Evolutionary conservation across 2,329 filamentous ascomycete species (phyloP).

Genomic region (Dryadomyces quercivorus): DNA sequence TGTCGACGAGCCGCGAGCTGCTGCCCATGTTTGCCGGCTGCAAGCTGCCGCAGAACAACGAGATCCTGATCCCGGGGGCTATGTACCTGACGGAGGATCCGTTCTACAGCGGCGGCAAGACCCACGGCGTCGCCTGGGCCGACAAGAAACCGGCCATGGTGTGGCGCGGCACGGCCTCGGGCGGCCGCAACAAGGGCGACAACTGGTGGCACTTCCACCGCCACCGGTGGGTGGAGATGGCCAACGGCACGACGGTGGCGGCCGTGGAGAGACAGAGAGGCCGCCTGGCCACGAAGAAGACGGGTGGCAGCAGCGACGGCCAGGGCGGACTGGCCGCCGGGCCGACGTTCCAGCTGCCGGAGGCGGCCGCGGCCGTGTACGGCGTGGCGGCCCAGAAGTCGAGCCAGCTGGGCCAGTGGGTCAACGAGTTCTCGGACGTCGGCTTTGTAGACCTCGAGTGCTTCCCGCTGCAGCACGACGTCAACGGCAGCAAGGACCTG

Average conservation of each 20-base stretch:
- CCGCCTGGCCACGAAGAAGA: constrained; percentile 5
- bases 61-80: constrained; percentile 47
- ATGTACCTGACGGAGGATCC: constrained; percentile 48
- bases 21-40: constrained; percentile 47
- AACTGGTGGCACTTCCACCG: constrained; percentile 59
- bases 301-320: constrained; percentile 6
- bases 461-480: constrained; percentile 10
- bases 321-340: constrained; percentile 16
- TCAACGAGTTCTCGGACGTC: constrained; percentile 25
- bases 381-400: constrained; percentile 22
- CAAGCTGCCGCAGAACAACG: constrained; percentile 46
- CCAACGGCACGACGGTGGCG: constrained; percentile 48
- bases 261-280: constrained; percentile 24
- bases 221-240: constrained; percentile 55
- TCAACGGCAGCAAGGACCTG: constrained; percentile 5
- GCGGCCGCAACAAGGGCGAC: constrained; percentile 35
- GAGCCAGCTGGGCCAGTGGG: constrained; percentile 27
- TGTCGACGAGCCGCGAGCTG: constrained; percentile 36
- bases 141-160: constrained; percentile 43
- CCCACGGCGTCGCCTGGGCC: constrained; percentile 43
- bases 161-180: constrained; percentile 55
- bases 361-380: constrained; percentile 22
- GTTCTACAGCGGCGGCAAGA: constrained; percentile 43
- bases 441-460: constrained; percentile 32
- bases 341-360: constrained; percentile 36